Evolutionary conservation across 192 early-diverging fungal species (phyloP).

Genomic region (Gamsiella multidivaricata): DNA sequence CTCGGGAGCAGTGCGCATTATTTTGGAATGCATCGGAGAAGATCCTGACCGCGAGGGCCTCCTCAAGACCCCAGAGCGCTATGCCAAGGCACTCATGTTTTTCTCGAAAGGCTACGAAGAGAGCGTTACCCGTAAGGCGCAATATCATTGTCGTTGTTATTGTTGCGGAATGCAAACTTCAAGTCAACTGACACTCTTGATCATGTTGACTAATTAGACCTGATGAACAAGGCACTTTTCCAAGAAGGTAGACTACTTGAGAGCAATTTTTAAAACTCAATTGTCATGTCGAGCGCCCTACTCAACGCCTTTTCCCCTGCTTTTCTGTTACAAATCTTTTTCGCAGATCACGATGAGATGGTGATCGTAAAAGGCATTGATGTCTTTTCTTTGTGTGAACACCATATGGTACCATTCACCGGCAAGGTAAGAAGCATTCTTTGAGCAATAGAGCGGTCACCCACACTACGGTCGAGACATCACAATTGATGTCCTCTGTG

Average conservation of each 20-base stretch:
- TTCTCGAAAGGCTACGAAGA: conserved; percentile 99
- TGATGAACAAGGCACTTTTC: conserved; percentile 96
- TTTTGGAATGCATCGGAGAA: conserved; percentile 95
- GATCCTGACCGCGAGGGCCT: conserved; percentile 94
- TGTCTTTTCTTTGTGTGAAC: conserved; percentile 97
- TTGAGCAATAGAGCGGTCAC: too few relatives aligned
- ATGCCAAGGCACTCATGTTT: conserved; percentile 97
- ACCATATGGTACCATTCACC: conserved; percentile 98
- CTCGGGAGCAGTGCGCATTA: conserved; percentile 84
- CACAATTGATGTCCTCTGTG: too few relatives aligned
- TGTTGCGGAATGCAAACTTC: too few relatives aligned
- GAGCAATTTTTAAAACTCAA: not conserved
- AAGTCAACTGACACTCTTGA: too few relatives aligned
- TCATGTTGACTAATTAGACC: too few relatives aligned
- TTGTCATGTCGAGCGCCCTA: too few relatives aligned
- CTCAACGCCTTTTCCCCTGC: too few relatives aligned
- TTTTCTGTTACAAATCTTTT: conserved; percentile 5
- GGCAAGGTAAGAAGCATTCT: conserved; percentile 83
- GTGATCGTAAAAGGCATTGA: conserved; percentile 98
- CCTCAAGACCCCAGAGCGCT: conserved; percentile 94
- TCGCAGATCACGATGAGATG: conserved; percentile 96
- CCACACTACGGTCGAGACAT: too few relatives aligned
- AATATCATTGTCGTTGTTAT: not conserved
- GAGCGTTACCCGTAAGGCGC: conserved; percentile 76
- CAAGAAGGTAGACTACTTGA: conserved; percentile 79